Evolutionary conservation across 306 rosid genomes (phyloP).

Genomic region (Cucumis hystrix): DNA sequence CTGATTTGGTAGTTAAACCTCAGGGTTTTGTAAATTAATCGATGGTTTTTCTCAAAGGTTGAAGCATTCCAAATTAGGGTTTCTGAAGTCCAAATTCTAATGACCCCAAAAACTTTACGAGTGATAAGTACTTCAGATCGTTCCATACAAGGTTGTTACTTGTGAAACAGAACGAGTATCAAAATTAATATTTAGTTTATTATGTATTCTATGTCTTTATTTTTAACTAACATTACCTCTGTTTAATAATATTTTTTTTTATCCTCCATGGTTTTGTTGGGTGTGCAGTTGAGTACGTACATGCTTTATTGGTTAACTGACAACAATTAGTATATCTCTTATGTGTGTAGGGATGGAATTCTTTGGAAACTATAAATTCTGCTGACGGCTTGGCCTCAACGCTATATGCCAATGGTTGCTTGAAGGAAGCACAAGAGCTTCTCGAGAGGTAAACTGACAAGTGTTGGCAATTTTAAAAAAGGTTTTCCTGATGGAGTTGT

Average conservation of each 20-base stretch:
- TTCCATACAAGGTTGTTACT: not conserved
- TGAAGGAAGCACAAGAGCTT: slow-evolving; percentile 66
- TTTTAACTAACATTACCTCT: not conserved
- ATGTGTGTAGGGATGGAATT: slow-evolving; percentile 61
- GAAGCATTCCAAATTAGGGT: not conserved
- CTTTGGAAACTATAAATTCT: slow-evolving; percentile 54
- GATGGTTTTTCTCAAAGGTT: not conserved
- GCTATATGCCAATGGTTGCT: slow-evolving; percentile 36
- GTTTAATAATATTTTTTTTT: not conserved
- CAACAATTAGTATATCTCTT: slow-evolving; percentile 7
- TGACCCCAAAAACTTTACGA: not conserved
- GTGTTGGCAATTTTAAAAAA: not conserved
- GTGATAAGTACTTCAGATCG: not conserved
- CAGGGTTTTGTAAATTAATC: not conserved
- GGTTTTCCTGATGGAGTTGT: not conserved
- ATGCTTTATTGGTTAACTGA: not conserved
- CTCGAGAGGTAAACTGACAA: slow-evolving; percentile 50
- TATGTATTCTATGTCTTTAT: not conserved
- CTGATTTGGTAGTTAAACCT: not conserved
- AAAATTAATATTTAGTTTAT: not conserved
- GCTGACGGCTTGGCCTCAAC: slow-evolving; percentile 74
- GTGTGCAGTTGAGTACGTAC: not conserved
- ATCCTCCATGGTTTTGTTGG: not conserved
- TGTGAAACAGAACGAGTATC: not conserved
- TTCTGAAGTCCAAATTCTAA: not conserved